Evolutionary conservation across 2,329 filamentous ascomycete genomes (phyloP), one percentile per base, ranked within the genome.

Genomic region (Paraconiothyrium sp.): DNA sequence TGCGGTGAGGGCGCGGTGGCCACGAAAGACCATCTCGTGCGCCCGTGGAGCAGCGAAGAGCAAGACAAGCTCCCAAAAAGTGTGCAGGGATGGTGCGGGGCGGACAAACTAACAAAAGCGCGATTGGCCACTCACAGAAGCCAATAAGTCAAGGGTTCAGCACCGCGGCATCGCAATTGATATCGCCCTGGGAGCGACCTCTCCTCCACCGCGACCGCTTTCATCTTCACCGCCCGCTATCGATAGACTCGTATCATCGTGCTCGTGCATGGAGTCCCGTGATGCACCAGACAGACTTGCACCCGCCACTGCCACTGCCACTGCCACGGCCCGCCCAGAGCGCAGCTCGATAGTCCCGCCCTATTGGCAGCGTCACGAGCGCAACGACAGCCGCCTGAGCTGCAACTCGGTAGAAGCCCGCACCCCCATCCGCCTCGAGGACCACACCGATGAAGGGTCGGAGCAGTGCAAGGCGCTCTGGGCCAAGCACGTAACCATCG

Each of bases 401-500:
- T 71, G 66, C 49, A 63, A 71, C 58, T 80, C 80, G 34, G 68
- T 78, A 49, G 70, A 76, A 49, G 54, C 67, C 22, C 69, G 54
- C 3, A 74, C 79, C 24, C 79, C 81, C 41, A 91, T 91, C 65
- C 83, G 81, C 2, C 82, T 91, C 27, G 86, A 90, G 69, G 88
- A 91, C 72, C 86, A 90, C 73, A 89, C 88, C 27, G 83, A 86
- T 56, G 86, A 88, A 63, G 77, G 81, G 47, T 84, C 84, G 44
- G 85, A 88, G 67, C 84, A 84, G 20, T 85, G 83, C 69, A 83
- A 84, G 44, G 76, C 85, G 0, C 81, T 89, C 58, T 91, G 88
- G 88, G 88, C 88, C 9, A 84, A 83, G 55, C 84, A 84, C 59
- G 88, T 89, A 44, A 81, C 83, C 7, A 86, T 91, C 56, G 84